Evolutionary conservation across 257 asterid species (phyloP).

Genomic region (Capsicum rhomboideum): DNA sequence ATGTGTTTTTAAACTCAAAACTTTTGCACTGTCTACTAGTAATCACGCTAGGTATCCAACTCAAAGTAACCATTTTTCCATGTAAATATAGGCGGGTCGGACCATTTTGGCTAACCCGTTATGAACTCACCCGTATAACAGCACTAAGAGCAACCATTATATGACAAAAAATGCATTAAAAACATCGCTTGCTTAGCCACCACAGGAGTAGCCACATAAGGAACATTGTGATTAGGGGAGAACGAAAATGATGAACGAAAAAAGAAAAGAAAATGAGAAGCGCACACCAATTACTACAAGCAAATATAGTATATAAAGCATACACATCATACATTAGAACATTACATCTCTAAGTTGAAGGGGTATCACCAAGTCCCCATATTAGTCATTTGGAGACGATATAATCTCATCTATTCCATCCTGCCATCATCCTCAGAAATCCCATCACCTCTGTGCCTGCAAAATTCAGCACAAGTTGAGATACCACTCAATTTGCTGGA

Average conservation of each 20-base stretch:
- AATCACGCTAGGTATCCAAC: no score
- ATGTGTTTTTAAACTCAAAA: no score
- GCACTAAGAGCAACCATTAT: no score
- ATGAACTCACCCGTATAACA: no score
- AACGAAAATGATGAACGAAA: not conserved
- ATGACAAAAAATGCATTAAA: no score
- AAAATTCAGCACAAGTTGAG: not conserved
- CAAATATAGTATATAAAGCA: constrained; percentile 11
- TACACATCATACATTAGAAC: constrained; percentile 13
- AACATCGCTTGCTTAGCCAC: no score
- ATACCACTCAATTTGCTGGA: not conserved
- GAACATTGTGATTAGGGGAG: not conserved
- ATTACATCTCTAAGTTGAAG: constrained; percentile 2
- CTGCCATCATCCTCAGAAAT: constrained; percentile 50
- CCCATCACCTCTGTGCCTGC: constrained; percentile 77
- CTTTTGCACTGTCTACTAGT: no score
- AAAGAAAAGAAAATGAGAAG: not conserved
- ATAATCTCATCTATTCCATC: constrained; percentile 27
- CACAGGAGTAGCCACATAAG: no score
- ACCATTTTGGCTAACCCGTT: no score
- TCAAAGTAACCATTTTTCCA: no score
- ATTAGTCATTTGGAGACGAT: constrained; percentile 4
- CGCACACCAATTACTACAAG: not conserved
- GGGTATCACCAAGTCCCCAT: constrained; percentile 5
- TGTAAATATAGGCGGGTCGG: no score